A percentile compares a stretch with the other conserved stretches of the same genome.
These are phyloP conservation scores for Macrocystidia cucumis DNA, from an alignment of 1,284 basidiomycete genomes.

Conservation along the genomic window DNA sequence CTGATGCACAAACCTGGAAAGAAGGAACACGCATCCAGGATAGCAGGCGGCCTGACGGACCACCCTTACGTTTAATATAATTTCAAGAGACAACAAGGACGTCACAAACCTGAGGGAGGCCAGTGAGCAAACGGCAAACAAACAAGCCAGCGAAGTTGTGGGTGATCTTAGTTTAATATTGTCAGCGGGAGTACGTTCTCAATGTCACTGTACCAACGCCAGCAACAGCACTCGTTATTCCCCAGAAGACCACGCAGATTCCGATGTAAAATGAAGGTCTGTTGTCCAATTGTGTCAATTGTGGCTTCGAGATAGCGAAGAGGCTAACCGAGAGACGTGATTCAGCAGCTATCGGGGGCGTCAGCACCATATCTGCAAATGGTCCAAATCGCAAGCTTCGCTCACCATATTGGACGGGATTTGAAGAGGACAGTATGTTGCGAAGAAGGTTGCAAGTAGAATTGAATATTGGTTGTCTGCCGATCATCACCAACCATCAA, in stretches of 20 bases:
- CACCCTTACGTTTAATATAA: too few relatives aligned
- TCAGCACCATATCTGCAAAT: too few relatives aligned
- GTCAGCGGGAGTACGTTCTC: not conserved
- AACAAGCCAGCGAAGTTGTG: constrained; percentile 48
- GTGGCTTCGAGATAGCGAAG: not conserved
- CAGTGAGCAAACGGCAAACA: constrained; percentile 53
- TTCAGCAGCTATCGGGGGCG: constrained; percentile 41
- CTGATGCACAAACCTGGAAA: too few relatives aligned
- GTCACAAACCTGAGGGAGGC: too few relatives aligned
- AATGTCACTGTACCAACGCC: constrained; percentile 30
- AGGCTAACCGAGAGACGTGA: constrained; percentile 35
- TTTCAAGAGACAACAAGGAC: too few relatives aligned
- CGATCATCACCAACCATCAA: not conserved
- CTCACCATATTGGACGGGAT: constrained; percentile 61
- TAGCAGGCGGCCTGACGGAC: too few relatives aligned
- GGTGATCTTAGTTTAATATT: constrained; percentile 32
- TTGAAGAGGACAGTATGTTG: constrained; percentile 52
- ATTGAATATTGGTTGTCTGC: constrained; percentile 53
- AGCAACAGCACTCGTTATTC: constrained; percentile 52
- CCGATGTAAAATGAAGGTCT: constrained; percentile 62
- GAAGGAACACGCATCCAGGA: too few relatives aligned
- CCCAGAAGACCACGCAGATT: constrained; percentile 51
- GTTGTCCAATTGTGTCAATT: not conserved
- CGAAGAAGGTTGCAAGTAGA: constrained; percentile 51
- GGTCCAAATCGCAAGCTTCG: too few relatives aligned